Conservation (phyloP, 2,329 filamentous ascomycete species). For the Pseudogymnoascus destructans region DNA sequence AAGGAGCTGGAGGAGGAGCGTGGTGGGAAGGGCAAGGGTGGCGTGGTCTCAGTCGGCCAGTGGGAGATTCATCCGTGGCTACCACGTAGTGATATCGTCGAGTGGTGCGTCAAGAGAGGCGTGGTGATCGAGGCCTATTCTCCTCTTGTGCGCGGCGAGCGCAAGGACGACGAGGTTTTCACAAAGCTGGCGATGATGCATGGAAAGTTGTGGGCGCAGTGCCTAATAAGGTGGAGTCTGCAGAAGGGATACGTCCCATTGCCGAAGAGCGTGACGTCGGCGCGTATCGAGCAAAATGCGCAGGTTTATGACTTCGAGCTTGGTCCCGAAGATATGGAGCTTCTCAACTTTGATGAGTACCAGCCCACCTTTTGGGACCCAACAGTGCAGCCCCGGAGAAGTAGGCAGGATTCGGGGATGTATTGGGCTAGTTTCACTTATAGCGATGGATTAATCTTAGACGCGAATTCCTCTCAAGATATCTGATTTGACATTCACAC, state of each 20-base stretch:
- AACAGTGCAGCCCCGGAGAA: constrained; percentile 32
- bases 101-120: constrained; percentile 56
- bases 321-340: constrained; percentile 38
- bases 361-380: constrained; percentile 45
- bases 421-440: not conserved
- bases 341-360: constrained; percentile 38
- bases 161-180: constrained; percentile 55
- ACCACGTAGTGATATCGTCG: constrained; percentile 60
- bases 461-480: not conserved
- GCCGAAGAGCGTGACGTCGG: constrained; percentile 59
- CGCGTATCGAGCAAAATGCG: constrained; percentile 52
- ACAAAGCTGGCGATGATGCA: constrained; percentile 57
- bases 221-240: constrained; percentile 68
- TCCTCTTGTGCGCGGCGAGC: constrained; percentile 51
- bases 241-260: constrained; percentile 65
- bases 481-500: not conserved
- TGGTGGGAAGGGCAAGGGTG: constrained; percentile 50
- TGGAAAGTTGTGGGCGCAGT: constrained; percentile 59
- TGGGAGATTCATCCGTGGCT: constrained; percentile 89
- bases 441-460: not conserved
- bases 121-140: constrained; percentile 52
- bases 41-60: constrained; percentile 70
- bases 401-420: constrained; percentile 13
- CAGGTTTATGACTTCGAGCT: constrained; percentile 43
- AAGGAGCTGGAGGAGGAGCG: constrained; percentile 47